phyloP scores from a whole-genome alignment of 2,329 filamentous ascomycete species.

The Phyllosticta citriasiana region DNA sequence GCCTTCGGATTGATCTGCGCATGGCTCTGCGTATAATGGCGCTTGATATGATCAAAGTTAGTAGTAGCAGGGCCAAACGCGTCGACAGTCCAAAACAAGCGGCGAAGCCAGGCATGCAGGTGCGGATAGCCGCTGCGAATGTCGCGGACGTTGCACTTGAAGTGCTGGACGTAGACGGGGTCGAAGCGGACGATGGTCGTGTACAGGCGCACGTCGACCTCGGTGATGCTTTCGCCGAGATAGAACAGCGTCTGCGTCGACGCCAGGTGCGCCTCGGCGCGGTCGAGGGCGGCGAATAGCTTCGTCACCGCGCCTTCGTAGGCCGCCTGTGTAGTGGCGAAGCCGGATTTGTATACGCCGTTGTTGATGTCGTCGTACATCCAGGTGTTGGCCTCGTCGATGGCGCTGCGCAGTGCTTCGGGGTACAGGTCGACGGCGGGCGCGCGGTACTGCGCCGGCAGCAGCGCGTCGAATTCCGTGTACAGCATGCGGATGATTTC shows the following conservation, averaged over 20 bases:
- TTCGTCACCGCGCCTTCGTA: conserved; percentile 37
- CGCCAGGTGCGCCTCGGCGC: conserved; percentile 34
- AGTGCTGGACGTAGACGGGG: conserved; percentile 46
- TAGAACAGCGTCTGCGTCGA: conserved; percentile 31
- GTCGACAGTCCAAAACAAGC: conserved; percentile 71
- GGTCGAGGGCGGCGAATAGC: conserved; percentile 40
- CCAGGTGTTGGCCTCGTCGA: conserved; percentile 43
- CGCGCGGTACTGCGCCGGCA: conserved; percentile 35
- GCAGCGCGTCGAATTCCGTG: conserved; percentile 58
- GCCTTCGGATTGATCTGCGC: conserved; percentile 50
- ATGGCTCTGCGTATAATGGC: conserved; percentile 58
- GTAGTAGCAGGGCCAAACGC: conserved; percentile 70
- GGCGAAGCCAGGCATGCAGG: conserved; percentile 70
- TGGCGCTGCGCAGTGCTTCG: conserved; percentile 32
- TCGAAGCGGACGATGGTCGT: conserved; percentile 55
- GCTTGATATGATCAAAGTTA: conserved; percentile 93
- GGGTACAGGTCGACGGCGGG: conserved; percentile 34
- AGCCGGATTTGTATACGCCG: conserved; percentile 43
- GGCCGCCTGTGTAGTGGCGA: conserved; percentile 43
- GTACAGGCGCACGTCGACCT: conserved; percentile 42
- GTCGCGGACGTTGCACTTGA: conserved; percentile 74
- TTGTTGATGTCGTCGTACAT: conserved; percentile 45
- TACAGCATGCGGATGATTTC: conserved; percentile 92
- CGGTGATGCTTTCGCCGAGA: conserved; percentile 46
- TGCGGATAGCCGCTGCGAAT: conserved; percentile 75